phyloP scores from a whole-genome alignment of 306 rosid genomes.

The cucumber (Cucumis sativus) region DNA sequence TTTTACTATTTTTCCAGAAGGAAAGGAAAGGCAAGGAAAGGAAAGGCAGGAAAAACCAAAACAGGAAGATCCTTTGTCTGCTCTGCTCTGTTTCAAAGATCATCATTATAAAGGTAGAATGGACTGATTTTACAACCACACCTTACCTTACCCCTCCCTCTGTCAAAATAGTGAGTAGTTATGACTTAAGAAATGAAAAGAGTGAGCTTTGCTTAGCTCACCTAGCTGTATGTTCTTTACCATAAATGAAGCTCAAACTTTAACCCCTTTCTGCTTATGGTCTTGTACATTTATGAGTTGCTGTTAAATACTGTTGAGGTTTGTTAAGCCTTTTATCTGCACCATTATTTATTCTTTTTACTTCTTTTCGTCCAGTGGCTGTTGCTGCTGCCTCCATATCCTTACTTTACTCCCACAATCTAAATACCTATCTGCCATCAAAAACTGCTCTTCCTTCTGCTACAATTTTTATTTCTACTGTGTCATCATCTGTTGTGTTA shows the following conservation, averaged over 20 bases:
- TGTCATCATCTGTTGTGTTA: background rate
- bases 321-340: background rate
- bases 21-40: background rate
- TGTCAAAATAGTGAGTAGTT: background rate
- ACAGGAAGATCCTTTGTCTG: background rate
- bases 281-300: background rate
- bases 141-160: background rate
- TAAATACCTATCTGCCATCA: background rate
- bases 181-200: background rate
- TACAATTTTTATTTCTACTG: background rate
- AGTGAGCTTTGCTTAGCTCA: background rate
- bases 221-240: background rate
- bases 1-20: too few species aligned
- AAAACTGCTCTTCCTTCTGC: background rate
- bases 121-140: background rate
- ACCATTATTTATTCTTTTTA: background rate
- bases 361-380: background rate
- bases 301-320: slow-evolving; percentile 4
- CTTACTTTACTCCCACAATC: background rate
- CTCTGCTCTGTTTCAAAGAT: slow-evolving; percentile 2
- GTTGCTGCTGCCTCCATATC: background rate
- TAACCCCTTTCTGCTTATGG: background rate
- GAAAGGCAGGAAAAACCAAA: background rate
- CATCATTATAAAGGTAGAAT: background rate
- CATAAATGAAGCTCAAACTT: background rate